These are phyloP conservation scores for Helichrysum umbraculigerum DNA, from an alignment of 129 eudicot species.

Conservation along the genomic window DNA sequence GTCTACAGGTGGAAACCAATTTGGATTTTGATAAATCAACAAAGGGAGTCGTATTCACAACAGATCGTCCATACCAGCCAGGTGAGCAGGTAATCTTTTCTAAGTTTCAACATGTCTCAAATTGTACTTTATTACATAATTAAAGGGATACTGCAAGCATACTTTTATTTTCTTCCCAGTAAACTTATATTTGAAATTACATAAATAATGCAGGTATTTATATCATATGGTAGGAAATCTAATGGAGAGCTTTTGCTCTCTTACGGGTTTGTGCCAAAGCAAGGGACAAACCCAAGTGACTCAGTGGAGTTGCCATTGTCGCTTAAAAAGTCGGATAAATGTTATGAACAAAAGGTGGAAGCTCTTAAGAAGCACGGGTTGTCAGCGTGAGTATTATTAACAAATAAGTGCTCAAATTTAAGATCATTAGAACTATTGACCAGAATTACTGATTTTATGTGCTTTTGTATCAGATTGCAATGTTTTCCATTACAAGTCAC, in stretches of 20 bases:
- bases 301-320: constrained; percentile 75
- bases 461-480: constrained; percentile 49
- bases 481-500: constrained; percentile 87
- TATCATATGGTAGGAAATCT: constrained; percentile 91
- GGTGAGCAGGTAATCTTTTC: constrained; percentile 95
- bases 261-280: constrained; percentile 93
- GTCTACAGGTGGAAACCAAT: constrained; percentile 79
- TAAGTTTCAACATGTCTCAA: background rate
- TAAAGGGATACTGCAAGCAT: background rate
- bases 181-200: background rate
- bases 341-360: constrained; percentile 68
- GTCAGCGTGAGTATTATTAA: constrained; percentile 56
- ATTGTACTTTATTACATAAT: background rate
- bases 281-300: constrained; percentile 89
- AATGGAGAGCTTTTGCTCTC: constrained; percentile 96
- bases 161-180: background rate
- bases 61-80: constrained; percentile 95
- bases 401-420: background rate
- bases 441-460: background rate
- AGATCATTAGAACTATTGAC: background rate
- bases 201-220: constrained; percentile 62
- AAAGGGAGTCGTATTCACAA: constrained; percentile 88
- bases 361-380: constrained; percentile 76
- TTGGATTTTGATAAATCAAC: constrained; percentile 89
- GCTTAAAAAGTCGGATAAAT: constrained; percentile 72